These are phyloP conservation scores for Rubia peregrina DNA, from an alignment of 305 asterid genomes.

Conservation along the genomic window DNA sequence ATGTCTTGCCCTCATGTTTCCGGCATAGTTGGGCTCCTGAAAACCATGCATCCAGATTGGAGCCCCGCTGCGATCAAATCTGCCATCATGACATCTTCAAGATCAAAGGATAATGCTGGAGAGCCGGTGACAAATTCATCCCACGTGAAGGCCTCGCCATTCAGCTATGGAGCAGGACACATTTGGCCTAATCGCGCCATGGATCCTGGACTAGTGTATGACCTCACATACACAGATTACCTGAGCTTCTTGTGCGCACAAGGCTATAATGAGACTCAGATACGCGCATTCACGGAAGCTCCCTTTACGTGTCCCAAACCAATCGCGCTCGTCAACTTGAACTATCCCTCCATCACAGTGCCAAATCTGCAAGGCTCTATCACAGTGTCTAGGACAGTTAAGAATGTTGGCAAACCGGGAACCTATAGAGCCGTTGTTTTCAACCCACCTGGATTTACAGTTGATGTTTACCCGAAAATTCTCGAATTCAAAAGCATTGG, in stretches of 20 bases:
- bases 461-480: constrained; percentile 39
- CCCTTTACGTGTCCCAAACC: not conserved
- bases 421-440: constrained; percentile 47
- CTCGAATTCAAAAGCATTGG: constrained; percentile 41
- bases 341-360: constrained; percentile 85
- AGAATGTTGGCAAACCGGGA: constrained; percentile 69
- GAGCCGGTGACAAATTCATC: not conserved
- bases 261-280: not conserved
- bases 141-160: not conserved
- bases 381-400: constrained; percentile 56
- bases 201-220: not conserved
- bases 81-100: not conserved
- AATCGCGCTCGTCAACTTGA: constrained; percentile 44
- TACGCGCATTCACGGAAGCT: not conserved
- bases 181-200: not conserved
- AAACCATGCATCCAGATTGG: constrained; percentile 1
- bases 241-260: not conserved
- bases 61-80: not conserved
- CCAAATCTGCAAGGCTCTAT: constrained; percentile 45
- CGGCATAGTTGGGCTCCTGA: not conserved
- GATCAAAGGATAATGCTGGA: not conserved
- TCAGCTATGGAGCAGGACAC: not conserved
- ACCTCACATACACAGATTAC: not conserved
- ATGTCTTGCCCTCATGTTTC: not conserved
- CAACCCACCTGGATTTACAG: constrained; percentile 51